Conservation (phyloP, 2,329 filamentous ascomycete species). For the Tolypocladium ophioglossoides region DNA sequence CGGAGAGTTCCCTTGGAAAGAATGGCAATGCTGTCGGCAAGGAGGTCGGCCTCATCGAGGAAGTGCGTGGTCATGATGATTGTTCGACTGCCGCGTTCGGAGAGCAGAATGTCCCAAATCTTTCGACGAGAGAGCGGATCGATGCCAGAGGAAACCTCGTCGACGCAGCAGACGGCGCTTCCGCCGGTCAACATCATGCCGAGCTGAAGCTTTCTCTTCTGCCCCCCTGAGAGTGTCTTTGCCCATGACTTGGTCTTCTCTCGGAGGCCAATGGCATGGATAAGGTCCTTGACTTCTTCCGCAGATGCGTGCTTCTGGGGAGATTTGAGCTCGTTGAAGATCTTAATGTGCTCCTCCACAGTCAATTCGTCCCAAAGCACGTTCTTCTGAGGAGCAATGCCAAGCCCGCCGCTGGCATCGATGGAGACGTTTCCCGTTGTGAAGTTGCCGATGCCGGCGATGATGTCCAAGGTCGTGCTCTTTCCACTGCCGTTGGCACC, state of each 20-base stretch:
- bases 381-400: conserved; percentile 87
- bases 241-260: conserved; percentile 63
- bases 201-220: conserved; percentile 85
- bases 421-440: conserved; percentile 69
- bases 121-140: conserved; percentile 81
- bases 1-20: conserved; percentile 76
- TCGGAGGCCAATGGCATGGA: conserved; percentile 62
- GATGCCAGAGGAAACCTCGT: conserved; percentile 82
- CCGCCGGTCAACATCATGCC: conserved; percentile 94
- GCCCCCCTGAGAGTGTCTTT: conserved; percentile 76
- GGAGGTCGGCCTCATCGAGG: conserved; percentile 81
- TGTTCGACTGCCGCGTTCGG: conserved; percentile 70
- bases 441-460: conserved; percentile 70
- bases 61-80: conserved; percentile 90
- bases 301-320: conserved; percentile 43
- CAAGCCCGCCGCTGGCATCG: conserved; percentile 69
- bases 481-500: conserved; percentile 89
- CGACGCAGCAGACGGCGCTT: conserved; percentile 77
- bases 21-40: conserved; percentile 82
- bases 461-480: conserved; percentile 78
- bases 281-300: conserved; percentile 50
- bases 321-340: conserved; percentile 77
- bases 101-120: conserved; percentile 87
- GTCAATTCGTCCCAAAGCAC: conserved; percentile 87
- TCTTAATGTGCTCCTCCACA: conserved; percentile 70